Conservation (phyloP, 2,329 filamentous ascomycete species). For the Scedosporium apiospermum region DNA sequence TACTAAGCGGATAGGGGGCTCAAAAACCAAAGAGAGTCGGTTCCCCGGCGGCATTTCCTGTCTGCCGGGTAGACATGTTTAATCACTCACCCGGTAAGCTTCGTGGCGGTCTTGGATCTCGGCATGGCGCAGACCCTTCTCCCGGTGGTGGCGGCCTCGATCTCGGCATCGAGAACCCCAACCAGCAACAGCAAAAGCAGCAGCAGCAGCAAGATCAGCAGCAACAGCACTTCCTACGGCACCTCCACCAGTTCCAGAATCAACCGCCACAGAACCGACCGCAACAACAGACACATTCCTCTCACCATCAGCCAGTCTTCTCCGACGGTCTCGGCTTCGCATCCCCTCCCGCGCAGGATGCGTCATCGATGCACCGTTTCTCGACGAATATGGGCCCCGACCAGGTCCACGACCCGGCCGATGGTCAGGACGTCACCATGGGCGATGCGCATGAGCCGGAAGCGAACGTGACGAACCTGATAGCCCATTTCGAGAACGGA, state of each 20-base stretch:
- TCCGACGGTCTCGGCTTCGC: background rate
- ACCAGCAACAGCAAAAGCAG: constrained; percentile 1
- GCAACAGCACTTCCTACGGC: background rate
- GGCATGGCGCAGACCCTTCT: constrained; percentile 5
- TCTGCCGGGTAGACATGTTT: constrained; percentile 7
- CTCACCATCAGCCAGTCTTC: background rate
- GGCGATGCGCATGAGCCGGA: background rate
- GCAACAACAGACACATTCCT: background rate
- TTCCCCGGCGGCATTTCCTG: constrained; percentile 4
- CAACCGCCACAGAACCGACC: background rate
- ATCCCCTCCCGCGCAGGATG: background rate
- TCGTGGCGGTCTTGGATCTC: constrained; percentile 6
- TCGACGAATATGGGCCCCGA: background rate
- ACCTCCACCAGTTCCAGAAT: background rate
- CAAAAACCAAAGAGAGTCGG: background rate
- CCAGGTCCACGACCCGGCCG: background rate
- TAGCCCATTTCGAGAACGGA: constrained; percentile 9
- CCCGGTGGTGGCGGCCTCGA: background rate
- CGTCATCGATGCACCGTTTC: background rate
- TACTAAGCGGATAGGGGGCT: background rate
- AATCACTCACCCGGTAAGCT: constrained; percentile 5
- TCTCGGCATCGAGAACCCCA: background rate
- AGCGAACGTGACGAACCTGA: constrained; percentile 9
- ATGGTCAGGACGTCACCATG: background rate
- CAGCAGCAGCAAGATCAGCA: background rate